Evolutionary conservation across 1,284 basidiomycete species (phyloP).

Genomic region (Apiotrichum porosum): DNA sequence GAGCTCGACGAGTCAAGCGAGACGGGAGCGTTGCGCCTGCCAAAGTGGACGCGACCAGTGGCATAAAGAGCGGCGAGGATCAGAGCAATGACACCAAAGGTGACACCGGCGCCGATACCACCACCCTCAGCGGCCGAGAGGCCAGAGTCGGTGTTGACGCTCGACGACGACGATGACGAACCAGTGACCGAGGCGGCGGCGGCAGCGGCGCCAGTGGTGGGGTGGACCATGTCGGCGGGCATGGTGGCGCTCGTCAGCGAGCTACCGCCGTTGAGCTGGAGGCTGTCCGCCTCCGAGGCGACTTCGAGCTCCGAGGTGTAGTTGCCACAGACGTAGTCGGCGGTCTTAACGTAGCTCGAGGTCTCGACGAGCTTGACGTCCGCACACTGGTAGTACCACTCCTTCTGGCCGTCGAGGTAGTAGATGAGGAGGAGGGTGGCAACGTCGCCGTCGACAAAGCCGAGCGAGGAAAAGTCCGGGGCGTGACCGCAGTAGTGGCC

Average conservation of each 20-base stretch:
- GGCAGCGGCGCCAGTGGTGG: not conserved
- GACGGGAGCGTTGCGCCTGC: not conserved
- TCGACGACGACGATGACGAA: not conserved
- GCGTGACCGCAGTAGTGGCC: constrained; percentile 32
- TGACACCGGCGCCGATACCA: constrained; percentile 6
- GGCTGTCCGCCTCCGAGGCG: not conserved
- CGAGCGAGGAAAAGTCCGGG: constrained; percentile 30
- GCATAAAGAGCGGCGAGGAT: constrained; percentile 3
- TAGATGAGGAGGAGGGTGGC: constrained; percentile 31
- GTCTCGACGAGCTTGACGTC: constrained; percentile 26
- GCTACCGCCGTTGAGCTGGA: not conserved
- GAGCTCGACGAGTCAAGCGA: not conserved
- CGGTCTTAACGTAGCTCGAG: constrained; percentile 11
- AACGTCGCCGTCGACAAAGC: constrained; percentile 25
- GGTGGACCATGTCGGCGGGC: not conserved
- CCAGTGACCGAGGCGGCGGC: not conserved
- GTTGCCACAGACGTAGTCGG: constrained; percentile 9
- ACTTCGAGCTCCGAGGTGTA: not conserved
- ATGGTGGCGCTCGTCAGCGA: not conserved
- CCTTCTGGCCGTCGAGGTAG: constrained; percentile 21
- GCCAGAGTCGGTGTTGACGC: not conserved
- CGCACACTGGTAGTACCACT: constrained; percentile 26
- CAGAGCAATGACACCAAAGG: not conserved
- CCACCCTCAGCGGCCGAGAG: constrained; percentile 1
- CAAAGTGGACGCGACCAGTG: constrained; percentile 5